These are phyloP conservation scores for Fagopyrum homotropicum DNA, from an alignment of 148 eudicot genomes.

Conservation along the genomic window DNA sequence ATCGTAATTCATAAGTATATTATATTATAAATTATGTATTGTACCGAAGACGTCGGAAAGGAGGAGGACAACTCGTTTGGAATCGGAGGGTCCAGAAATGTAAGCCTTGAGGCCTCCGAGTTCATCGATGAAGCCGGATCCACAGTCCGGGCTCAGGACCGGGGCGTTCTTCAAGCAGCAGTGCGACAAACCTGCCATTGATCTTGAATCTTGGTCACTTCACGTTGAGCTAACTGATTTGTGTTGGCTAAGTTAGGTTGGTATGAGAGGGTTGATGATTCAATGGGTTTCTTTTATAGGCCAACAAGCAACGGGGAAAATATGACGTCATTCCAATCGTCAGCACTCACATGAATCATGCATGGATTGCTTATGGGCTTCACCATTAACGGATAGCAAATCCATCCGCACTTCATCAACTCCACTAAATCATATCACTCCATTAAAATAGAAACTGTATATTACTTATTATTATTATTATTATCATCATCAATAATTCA, in stretches of 20 bases:
- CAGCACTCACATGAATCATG: background rate
- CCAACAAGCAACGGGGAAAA: background rate
- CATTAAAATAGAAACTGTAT: too few species aligned
- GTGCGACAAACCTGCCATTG: slow-evolving; percentile 5
- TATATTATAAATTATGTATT: background rate
- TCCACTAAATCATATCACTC: too few species aligned
- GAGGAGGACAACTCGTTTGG: slow-evolving; percentile 17
- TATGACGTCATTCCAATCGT: background rate
- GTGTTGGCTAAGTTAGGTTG: background rate
- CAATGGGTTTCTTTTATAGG: background rate
- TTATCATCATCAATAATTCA: too few species aligned
- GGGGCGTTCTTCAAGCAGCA: slow-evolving; percentile 21
- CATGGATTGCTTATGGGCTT: background rate
- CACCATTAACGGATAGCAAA: too few species aligned
- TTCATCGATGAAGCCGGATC: slow-evolving; percentile 14
- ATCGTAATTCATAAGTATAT: background rate
- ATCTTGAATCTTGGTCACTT: background rate
- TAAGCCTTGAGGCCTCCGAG: slow-evolving; percentile 20
- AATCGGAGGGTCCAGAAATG: slow-evolving; percentile 12
- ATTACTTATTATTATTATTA: too few species aligned
- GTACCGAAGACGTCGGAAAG: slow-evolving; percentile 18
- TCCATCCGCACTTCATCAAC: too few species aligned
- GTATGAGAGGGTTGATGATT: background rate
- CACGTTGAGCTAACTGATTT: background rate
- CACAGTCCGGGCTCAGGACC: slow-evolving; percentile 12